Evolutionary conservation across 345 rosid genomes (phyloP).

Genomic region (Fremontodendron californicum): DNA sequence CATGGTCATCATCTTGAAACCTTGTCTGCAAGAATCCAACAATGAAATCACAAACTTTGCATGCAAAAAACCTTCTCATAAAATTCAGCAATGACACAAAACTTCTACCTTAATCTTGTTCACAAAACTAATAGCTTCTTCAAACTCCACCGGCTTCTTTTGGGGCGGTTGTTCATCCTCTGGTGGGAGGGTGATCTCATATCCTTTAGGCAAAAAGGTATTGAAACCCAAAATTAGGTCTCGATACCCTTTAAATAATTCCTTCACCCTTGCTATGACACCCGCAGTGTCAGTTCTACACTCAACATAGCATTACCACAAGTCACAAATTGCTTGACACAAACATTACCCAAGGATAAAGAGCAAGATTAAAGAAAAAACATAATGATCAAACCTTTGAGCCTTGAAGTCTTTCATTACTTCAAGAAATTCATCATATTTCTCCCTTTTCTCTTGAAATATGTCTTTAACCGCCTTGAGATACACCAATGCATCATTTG

Average conservation of each 20-base stretch:
- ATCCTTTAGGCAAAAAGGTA: conserved; percentile 95
- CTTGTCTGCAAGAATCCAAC: conserved; percentile 56
- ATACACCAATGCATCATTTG: conserved; percentile 89
- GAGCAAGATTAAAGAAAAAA: background rate
- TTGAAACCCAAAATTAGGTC: conserved; percentile 91
- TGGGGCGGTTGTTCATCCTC: conserved; percentile 65
- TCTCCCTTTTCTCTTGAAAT: conserved; percentile 79
- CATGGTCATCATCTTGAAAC: conserved; percentile 92
- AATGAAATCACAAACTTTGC: conserved; percentile 9
- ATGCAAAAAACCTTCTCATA: conserved; percentile 3
- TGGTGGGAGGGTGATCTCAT: conserved; percentile 72
- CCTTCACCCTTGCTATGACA: conserved; percentile 89
- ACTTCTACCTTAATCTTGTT: conserved; percentile 79
- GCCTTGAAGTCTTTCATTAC: conserved; percentile 98
- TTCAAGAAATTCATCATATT: conserved; percentile 89
- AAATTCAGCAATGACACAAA: conserved; percentile 5
- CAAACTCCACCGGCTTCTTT: conserved; percentile 94
- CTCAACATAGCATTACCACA: conserved; percentile 14
- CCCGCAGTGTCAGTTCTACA: conserved; percentile 86
- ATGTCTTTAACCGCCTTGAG: conserved; percentile 90
- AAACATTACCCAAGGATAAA: background rate
- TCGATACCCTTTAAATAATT: conserved; percentile 81
- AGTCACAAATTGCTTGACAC: conserved; percentile 8
- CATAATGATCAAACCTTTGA: conserved; percentile 56
- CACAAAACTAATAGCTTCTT: conserved; percentile 92